Evolutionary conservation across 1,139 yeast species (phyloP), one percentile per base, ranked within the genome.

Genomic region (Diutina neorugosa): DNA sequence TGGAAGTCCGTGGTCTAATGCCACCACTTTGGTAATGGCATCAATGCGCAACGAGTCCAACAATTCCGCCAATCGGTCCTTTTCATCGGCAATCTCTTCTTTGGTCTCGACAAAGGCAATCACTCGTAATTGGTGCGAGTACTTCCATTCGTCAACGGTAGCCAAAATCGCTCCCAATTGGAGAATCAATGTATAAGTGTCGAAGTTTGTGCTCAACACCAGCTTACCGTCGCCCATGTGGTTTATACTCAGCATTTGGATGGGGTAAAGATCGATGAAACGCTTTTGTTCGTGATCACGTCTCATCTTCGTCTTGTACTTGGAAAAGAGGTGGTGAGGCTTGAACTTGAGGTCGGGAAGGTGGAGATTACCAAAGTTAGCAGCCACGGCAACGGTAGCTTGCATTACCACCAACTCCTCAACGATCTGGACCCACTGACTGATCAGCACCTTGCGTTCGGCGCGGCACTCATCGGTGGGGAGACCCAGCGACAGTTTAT

Each of bases 371-470:
- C 80, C 76, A 61, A 93, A 93, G 9, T 96, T 96, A 52, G 88
- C 89, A 0, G 98, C 96, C 52, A 93, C 84, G 0, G 96, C 98
- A 37, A 93, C 90, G 52, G 95, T 91, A 1, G 95, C 87, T 62
- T 87, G 89, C 84, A 93, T 80, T n/a, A 90, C 74, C n/a, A 93
- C 76, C 60, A 93, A 73, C 65, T 93, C 98, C 63, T 93, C 98
- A 34, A 93, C 79, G 34, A 90, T 81, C 59, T 89, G 89, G 40
- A 93, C 96, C 97, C 98, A 93, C 63, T 89, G 91, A 52, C 78
- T 78, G 11, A 88, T 78, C 2, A 82, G 74, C 12, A 90, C 80
- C 55, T 83, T 83, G 42, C 78, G 72, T 61, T 89, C 96, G 56
- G 78, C 79, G 47, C 89, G 74, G 60, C 93, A 86, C 2, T 70